Base-by-base conservation (phyloP, 1,139 yeast species). In the Nakaseomyces delphensis region DNA sequence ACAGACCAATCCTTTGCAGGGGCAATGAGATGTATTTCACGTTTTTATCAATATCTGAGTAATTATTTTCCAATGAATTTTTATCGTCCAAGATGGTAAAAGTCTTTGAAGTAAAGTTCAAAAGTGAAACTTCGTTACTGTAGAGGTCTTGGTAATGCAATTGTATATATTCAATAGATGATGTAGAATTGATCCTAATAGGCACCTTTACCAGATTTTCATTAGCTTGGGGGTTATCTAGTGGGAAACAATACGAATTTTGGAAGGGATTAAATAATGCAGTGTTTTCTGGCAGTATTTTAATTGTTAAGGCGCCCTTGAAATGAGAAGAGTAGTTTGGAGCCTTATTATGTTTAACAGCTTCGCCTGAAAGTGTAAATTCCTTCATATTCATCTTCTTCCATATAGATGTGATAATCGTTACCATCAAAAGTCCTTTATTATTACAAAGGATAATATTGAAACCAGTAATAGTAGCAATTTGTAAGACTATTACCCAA, bases 261-360 rank as follows among this genome's bases (percentile, higher is more conserved):
- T 72, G 75, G 51, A 79, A 76, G 1, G 96, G 96, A 51, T 89
- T 86, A 57, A 93, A 68, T 53, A 72, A 69, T 2, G 94, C 96
- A 0, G 94, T 81, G 35, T 95, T 83, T 59, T 91, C 97, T 0
- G 98, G 98, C 35, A 93, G 67, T 51, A 84, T 84, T 53, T 89
- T 83, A 51, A 91, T 82, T 2, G 91, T 83, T 56, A 84, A 83
- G 44, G 77, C 77, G 40, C 97, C 98, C 53, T 77, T 80, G 57
- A 91, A 83, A 59, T 87, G 94, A 2, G 80, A 67, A 27, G 84
- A 74, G 44, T 80, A 71, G 52, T 85, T 84, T 18, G 74, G 56
- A 6, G 79, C 65, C 44, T 66, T 62, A 13, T 59, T 58, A 16
- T 64, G 59, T 39, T 63, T 59, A 7, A 70, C 63, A 7, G 73